Percentiles rank a stretch among this genome's conserved stretches.
Evolutionary conservation across 2,329 filamentous ascomycete genomes (phyloP).

Genomic region (Epichloe uncinata): DNA sequence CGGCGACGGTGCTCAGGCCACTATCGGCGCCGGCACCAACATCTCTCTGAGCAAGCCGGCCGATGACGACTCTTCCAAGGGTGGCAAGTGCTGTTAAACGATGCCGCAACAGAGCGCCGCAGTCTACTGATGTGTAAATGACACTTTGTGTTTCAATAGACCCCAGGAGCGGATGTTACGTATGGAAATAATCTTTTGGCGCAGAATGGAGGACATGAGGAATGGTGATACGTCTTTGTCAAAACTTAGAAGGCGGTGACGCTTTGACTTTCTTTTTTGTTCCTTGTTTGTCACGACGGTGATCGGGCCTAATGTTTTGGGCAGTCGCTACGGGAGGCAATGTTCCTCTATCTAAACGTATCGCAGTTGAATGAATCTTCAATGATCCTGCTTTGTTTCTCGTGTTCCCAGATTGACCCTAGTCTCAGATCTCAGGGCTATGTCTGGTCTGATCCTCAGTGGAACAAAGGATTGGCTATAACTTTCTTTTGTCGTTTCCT

Average conservation of each 20-base stretch:
- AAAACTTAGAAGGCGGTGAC: slow-evolving; percentile 27
- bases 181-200: slow-evolving; percentile 17
- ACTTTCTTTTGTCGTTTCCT: no score
- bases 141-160: slow-evolving; percentile 22
- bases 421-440: not conserved
- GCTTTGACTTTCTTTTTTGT: slow-evolving; percentile 26
- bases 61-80: slow-evolving; percentile 62
- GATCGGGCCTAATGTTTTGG: slow-evolving; percentile 23
- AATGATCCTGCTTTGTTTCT: slow-evolving; percentile 11
- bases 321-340: slow-evolving; percentile 22
- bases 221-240: slow-evolving; percentile 20
- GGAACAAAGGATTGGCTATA: not conserved
- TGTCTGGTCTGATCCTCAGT: not conserved
- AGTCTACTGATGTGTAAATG: not conserved
- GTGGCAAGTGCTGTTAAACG: slow-evolving; percentile 66
- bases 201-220: slow-evolving; percentile 20
- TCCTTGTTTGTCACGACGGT: slow-evolving; percentile 25
- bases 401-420: not conserved
- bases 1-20: slow-evolving; percentile 67
- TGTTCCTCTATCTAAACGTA: slow-evolving; percentile 23
- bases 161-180: slow-evolving; percentile 20
- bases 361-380: slow-evolving; percentile 22
- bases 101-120: slow-evolving; percentile 8
- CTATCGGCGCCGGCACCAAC: slow-evolving; percentile 66
- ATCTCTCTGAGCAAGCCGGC: slow-evolving; percentile 80